A percentile compares a stretch with the other conserved stretches of the same genome.
These are phyloP conservation scores for Thalassiosira livingstoniorum DNA, from an alignment of 352 stramenopile species.

Conservation along the genomic window DNA sequence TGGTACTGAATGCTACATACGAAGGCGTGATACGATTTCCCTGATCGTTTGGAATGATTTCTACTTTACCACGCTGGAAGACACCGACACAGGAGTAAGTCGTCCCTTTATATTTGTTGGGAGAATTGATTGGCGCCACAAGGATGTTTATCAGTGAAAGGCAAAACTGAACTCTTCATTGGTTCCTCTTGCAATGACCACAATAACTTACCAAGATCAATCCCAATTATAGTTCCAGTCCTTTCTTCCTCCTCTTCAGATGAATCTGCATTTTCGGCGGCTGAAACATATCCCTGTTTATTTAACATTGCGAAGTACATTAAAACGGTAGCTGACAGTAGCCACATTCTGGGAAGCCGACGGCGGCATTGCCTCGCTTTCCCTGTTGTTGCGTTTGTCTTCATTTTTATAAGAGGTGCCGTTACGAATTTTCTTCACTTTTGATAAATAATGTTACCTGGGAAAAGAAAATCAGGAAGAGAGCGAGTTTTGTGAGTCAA, in stretches of 20 bases:
- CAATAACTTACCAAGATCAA: background rate
- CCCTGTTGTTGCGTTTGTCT: too few relatives aligned
- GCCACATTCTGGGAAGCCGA: background rate
- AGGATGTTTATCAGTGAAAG: too few relatives aligned
- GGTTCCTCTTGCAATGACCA: too few relatives aligned
- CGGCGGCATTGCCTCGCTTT: background rate
- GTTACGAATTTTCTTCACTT: too few relatives aligned
- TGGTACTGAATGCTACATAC: slow-evolving; percentile 96
- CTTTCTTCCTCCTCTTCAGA: background rate
- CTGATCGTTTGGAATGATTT: slow-evolving; percentile 95
- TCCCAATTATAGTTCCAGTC: background rate
- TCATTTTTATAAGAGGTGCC: too few relatives aligned
- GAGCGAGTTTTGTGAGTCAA: too few relatives aligned
- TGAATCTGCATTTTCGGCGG: too few relatives aligned
- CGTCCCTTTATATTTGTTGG: too few relatives aligned
- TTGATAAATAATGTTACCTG: too few relatives aligned
- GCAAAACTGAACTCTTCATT: too few relatives aligned
- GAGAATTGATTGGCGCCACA: too few relatives aligned
- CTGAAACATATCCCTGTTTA: background rate
- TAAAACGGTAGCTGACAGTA: background rate
- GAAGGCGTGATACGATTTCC: slow-evolving; percentile 98
- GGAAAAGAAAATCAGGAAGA: too few relatives aligned
- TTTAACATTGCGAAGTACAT: background rate
- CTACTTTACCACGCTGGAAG: slow-evolving; percentile 94
- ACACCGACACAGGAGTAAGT: slow-evolving; percentile 96